Evolutionary conservation across 768 basidiomycete genomes (phyloP), one percentile per base, ranked within the genome.

Genomic region (Hypsizygus marmoreus): DNA sequence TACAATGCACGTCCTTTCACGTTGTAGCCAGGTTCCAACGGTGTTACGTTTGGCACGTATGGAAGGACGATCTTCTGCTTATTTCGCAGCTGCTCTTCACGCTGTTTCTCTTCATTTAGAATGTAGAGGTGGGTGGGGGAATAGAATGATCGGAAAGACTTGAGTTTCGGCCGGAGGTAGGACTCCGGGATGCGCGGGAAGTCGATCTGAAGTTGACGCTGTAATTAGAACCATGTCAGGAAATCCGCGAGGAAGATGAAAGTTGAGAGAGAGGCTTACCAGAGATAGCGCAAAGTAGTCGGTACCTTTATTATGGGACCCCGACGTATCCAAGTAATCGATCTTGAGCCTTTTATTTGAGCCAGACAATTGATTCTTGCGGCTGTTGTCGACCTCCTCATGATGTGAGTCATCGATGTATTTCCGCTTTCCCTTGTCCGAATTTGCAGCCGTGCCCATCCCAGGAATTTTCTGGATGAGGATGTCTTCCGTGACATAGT

Each of bases 91-190:
- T 34, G 45, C 12, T 43, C 38, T 25, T 30, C 20, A 14, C 16
- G 13, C 33, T 56, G 45, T 20, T 63, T 64, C 39, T 65, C 50
- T 32, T 51, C 50, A 2, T 32, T 29, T 20, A 58, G 56, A n/a
- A 88, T 71, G 13, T 61, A 58, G 11, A 83, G 57, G 57, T 78
- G 76, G 0, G 84, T 71, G 0, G 82, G 81, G 0, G 77, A 82
- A 53, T 84, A 88, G 28, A 83, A 68, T 4, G 51, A 51, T 19
- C 68, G 62, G 40, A 72, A 44, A 2, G 38, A 35, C 6, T 53
- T 23, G 11, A 81, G 64, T 2, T 59, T 62, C n/a, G 53, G 47
- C 17, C 75, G 75, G 43, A 86, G 67, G 51, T 79, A 68, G 4
- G 64, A 61, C 38, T 72, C 72, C 0, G 79, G 76, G 19, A 81